phyloP scores from a whole-genome alignment of 257 asterid genomes.

The Solanum appendiculatum region DNA sequence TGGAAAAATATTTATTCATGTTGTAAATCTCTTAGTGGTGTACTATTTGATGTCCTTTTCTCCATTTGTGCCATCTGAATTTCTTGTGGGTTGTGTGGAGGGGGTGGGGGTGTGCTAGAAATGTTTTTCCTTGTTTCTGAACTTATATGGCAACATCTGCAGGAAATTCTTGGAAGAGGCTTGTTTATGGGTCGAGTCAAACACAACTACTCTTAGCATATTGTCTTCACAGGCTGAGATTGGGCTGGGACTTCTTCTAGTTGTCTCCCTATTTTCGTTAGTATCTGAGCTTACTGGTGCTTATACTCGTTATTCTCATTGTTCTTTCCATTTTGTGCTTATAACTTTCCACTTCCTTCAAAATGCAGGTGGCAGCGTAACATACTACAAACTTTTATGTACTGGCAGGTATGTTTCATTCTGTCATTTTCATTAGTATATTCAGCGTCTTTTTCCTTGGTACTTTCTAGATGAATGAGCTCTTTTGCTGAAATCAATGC shows the following conservation, averaged over 20 bases:
- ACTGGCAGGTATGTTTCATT: constrained; percentile 74
- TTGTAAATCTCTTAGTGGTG: neutral
- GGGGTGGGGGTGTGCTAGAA: neutral
- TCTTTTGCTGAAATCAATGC: neutral
- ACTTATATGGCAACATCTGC: constrained; percentile 20
- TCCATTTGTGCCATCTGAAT: neutral
- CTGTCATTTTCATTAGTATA: neutral
- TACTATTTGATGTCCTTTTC: neutral
- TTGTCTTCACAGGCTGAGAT: constrained; percentile 88
- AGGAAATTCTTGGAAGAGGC: constrained; percentile 90
- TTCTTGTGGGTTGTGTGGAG: neutral
- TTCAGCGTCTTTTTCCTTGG: neutral
- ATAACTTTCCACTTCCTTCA: constrained; percentile 3
- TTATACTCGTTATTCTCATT: constrained; percentile 21
- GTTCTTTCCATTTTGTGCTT: neutral
- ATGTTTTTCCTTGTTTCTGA: neutral
- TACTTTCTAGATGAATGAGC: neutral
- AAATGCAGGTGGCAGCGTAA: constrained; percentile 84
- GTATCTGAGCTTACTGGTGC: neutral
- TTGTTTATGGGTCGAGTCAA: constrained; percentile 95
- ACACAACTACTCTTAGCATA: constrained; percentile 66
- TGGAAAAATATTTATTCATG: neutral
- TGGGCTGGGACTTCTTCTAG: neutral
- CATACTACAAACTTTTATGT: constrained; percentile 73
- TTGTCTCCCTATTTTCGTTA: neutral